Conservation (phyloP, 768 basidiomycete species). For the Amanita muscaria region DNA sequence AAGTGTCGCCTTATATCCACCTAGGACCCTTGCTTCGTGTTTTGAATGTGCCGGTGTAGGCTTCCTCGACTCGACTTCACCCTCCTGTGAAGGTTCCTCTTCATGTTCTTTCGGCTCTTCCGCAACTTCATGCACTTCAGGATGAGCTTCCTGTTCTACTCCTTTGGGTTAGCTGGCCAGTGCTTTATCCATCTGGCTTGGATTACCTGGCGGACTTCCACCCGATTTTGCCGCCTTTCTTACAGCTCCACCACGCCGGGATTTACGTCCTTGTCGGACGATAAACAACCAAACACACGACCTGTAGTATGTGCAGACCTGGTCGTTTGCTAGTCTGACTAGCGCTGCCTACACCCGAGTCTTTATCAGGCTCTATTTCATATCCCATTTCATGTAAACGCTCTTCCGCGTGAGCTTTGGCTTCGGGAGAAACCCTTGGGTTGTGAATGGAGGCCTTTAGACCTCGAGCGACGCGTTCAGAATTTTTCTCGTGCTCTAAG, state of each 20-base stretch:
- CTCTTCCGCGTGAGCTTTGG: slow-evolving; percentile 33
- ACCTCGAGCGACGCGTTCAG: slow-evolving; percentile 32
- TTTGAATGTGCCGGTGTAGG: background rate
- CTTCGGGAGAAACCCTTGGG: slow-evolving; percentile 41
- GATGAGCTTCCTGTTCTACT: background rate
- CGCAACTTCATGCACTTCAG: background rate
- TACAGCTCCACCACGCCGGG: background rate
- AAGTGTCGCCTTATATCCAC: slow-evolving; percentile 23
- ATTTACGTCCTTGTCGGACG: background rate
- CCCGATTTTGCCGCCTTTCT: background rate
- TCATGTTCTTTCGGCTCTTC: background rate
- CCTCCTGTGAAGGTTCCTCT: background rate
- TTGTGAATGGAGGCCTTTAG: slow-evolving; percentile 52
- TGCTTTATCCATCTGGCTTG: background rate
- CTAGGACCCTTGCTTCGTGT: slow-evolving; percentile 14
- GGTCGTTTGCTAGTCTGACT: slow-evolving; percentile 2
- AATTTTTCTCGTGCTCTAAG: slow-evolving; percentile 15
- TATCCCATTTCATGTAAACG: slow-evolving; percentile 10
- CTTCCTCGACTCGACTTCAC: too few relatives aligned
- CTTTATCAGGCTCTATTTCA: background rate
- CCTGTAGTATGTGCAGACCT: background rate
- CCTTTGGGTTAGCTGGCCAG: background rate
- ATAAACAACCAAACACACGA: background rate
- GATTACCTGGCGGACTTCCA: background rate
- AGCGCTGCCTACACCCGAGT: too few relatives aligned